Evolutionary conservation across 257 asterid species (phyloP).

Genomic region (Solanum pinnatisectum): DNA sequence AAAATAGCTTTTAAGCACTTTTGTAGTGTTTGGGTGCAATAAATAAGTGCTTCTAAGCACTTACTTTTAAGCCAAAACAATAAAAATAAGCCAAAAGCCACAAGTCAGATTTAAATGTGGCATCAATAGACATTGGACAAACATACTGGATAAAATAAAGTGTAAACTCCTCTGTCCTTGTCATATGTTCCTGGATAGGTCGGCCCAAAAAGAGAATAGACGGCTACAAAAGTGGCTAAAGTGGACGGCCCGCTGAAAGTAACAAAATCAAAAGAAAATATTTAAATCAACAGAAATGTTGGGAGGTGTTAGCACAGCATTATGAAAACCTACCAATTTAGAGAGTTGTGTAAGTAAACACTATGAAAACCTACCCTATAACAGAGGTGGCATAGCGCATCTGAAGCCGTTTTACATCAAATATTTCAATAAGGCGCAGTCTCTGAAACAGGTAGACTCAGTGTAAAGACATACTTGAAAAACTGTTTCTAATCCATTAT

Average conservation of each 20-base stretch:
- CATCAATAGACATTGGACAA: neutral
- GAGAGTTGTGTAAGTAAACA: neutral
- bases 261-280: constrained; percentile 7
- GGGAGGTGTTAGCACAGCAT: neutral
- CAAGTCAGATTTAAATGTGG: neutral
- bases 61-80: neutral
- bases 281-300: neutral
- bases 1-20: neutral
- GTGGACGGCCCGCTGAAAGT: constrained; percentile 64
- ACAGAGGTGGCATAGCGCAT: constrained; percentile 77
- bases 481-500: neutral
- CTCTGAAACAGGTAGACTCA: constrained; percentile 34
- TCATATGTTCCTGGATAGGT: constrained; percentile 84
- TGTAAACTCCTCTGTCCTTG: constrained; percentile 64
- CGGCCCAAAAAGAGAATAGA: constrained; percentile 77
- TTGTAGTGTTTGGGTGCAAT: neutral
- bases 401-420: constrained; percentile 73
- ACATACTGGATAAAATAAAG: constrained; percentile 78
- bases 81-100: neutral
- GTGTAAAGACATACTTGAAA: neutral
- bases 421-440: constrained; percentile 72
- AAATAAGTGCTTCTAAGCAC: neutral
- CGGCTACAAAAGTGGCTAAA: constrained; percentile 79
- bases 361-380: constrained; percentile 54
- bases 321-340: neutral